Percentiles rank a stretch among this genome's conserved stretches.
These are phyloP conservation scores for Glaciozyma antarctica DNA, from an alignment of 768 basidiomycete species.

Conservation along the genomic window DNA sequence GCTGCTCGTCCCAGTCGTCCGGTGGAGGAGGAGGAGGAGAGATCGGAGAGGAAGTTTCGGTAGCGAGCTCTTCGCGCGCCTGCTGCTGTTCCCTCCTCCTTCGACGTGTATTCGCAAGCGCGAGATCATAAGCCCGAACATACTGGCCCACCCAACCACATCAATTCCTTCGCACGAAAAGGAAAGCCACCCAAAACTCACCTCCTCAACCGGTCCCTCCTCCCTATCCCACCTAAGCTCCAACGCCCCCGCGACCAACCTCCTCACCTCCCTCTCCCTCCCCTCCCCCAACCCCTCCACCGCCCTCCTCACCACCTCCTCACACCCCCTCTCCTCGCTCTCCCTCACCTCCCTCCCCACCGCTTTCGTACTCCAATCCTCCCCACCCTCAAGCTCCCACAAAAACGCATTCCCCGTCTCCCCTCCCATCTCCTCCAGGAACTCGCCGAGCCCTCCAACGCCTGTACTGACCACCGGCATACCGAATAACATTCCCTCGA, in stretches of 20 bases:
- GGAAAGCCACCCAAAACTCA: neutral
- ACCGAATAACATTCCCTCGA: conserved; percentile 22
- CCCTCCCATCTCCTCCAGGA: neutral
- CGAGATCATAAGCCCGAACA: conserved; percentile 7
- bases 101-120: neutral
- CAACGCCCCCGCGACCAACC: conserved; percentile 9
- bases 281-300: neutral
- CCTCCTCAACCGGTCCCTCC: conserved; percentile 14
- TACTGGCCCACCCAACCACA: neutral
- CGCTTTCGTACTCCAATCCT: neutral
- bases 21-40: neutral
- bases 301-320: conserved; percentile 4
- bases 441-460: conserved; percentile 19
- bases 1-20: neutral
- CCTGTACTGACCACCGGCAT: conserved; percentile 11
- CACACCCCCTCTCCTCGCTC: neutral
- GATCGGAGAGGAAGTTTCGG: neutral
- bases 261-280: conserved; percentile 5
- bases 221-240: conserved; percentile 9
- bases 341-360: neutral
- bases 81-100: neutral
- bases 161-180: too few relatives aligned
- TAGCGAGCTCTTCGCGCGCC: neutral
- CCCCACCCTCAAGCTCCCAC: conserved; percentile 3
- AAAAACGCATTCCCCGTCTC: conserved; percentile 4